Conservation (phyloP, 1,284 basidiomycete genomes). For the Leccinum griseonigrum region DNA sequence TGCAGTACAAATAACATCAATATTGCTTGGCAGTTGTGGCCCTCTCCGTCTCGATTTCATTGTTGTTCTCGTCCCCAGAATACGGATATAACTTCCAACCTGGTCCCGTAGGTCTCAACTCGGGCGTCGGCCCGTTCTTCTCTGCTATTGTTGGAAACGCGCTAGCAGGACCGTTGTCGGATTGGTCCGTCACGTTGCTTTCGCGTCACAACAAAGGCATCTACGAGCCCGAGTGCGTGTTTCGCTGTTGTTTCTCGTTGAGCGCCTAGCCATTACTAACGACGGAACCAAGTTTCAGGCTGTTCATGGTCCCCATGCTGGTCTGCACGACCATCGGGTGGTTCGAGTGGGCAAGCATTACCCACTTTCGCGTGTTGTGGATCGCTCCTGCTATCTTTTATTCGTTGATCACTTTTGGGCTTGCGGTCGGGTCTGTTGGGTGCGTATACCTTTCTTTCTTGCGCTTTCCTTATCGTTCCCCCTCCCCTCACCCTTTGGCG, state of each 20-base stretch:
- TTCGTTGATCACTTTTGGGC: not conserved
- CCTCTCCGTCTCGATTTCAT: not conserved
- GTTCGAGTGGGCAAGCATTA: not conserved
- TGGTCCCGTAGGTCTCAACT: not conserved
- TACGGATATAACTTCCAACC: not conserved
- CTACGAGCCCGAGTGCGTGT: not conserved
- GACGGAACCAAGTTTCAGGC: not conserved
- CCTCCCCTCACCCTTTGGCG: not conserved
- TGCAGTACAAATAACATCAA: not conserved
- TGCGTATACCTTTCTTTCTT: not conserved
- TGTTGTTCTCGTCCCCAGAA: not conserved
- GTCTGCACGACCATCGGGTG: not conserved
- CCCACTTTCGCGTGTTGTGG: not conserved
- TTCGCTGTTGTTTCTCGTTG: not conserved
- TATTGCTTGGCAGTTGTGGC: not conserved
- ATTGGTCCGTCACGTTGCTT: not conserved
- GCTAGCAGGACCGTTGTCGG: conserved; percentile 1
- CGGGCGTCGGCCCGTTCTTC: not conserved
- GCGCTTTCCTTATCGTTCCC: not conserved
- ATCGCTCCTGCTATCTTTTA: conserved; percentile 1
- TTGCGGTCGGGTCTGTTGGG: not conserved
- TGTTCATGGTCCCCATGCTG: conserved; percentile 1
- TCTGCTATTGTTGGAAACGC: not conserved
- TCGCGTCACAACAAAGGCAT: conserved; percentile 1
- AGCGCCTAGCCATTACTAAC: not conserved